These are phyloP conservation scores for Aspergillus indologenus DNA, from an alignment of 495 filamentous ascomycete species.

Conservation along the genomic window DNA sequence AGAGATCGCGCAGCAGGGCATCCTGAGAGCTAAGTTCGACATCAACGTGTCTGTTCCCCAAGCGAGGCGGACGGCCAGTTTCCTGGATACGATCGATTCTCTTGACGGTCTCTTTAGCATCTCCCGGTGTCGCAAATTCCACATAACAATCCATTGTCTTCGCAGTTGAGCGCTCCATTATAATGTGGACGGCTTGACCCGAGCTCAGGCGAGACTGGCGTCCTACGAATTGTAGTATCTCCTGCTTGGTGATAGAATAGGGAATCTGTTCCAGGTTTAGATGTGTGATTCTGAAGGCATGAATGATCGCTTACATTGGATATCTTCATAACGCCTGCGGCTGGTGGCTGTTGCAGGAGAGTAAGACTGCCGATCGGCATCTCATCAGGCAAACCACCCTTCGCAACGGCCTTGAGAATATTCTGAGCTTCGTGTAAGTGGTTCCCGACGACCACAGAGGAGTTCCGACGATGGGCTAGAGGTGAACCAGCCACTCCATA, in stretches of 20 bases:
- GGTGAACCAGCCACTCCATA: background rate
- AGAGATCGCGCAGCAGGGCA: conserved; percentile 61
- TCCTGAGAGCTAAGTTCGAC: conserved; percentile 59
- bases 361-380: conserved; percentile 29
- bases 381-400: conserved; percentile 14
- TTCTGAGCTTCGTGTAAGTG: background rate
- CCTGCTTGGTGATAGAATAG: conserved; percentile 60
- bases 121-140: conserved; percentile 55
- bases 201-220: conserved; percentile 56
- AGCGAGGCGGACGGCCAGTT: conserved; percentile 46
- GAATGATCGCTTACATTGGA: conserved; percentile 39
- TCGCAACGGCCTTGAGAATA: conserved; percentile 9
- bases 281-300: conserved; percentile 4
- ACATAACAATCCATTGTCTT: conserved; percentile 78
- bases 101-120: conserved; percentile 48
- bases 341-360: conserved; percentile 14
- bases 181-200: conserved; percentile 69
- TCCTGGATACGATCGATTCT: conserved; percentile 42
- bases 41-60: conserved; percentile 65
- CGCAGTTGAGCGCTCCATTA: conserved; percentile 74
- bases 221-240: conserved; percentile 68
- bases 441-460: background rate
- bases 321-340: conserved; percentile 46
- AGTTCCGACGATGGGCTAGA: background rate
- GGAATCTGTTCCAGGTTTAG: conserved; percentile 55